These are phyloP conservation scores for Elaeagnus macrophylla DNA, from an alignment of 306 rosid species.

Conservation along the genomic window DNA sequence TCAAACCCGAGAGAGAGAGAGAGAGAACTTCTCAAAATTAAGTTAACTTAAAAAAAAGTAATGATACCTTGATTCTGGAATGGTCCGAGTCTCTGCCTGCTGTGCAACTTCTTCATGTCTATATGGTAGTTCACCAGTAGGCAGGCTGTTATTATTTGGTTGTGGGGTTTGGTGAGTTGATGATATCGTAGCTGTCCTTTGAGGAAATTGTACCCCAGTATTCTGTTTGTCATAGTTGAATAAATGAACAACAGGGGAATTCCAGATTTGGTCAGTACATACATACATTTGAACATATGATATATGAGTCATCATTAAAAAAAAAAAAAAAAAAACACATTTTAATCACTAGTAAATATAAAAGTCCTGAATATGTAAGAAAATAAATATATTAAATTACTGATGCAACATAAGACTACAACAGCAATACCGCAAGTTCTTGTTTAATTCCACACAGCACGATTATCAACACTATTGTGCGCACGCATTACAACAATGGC, in stretches of 20 bases:
- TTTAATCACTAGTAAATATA: no score
- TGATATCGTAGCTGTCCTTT: constrained; percentile 45
- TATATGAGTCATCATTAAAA: no score
- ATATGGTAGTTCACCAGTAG: constrained; percentile 48
- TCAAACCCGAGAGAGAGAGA: neutral
- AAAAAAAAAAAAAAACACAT: no score
- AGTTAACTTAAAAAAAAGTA: neutral
- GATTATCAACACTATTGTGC: no score
- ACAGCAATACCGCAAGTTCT: no score
- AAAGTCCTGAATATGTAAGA: no score
- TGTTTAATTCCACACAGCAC: no score
- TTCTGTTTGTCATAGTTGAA: constrained; percentile 32
- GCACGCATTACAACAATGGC: no score
- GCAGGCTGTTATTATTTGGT: constrained; percentile 31
- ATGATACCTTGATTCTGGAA: constrained; percentile 78
- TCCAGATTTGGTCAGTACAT: no score
- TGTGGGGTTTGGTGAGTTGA: constrained; percentile 40
- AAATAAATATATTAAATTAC: no score
- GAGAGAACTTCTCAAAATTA: neutral
- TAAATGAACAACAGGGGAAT: neutral
- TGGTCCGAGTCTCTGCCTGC: constrained; percentile 41
- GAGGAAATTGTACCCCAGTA: constrained; percentile 84
- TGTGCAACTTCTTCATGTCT: constrained; percentile 36
- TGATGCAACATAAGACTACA: no score
- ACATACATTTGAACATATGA: no score